These are phyloP conservation scores for Citrullus amarus DNA, from an alignment of 306 rosid species.

Conservation along the genomic window DNA sequence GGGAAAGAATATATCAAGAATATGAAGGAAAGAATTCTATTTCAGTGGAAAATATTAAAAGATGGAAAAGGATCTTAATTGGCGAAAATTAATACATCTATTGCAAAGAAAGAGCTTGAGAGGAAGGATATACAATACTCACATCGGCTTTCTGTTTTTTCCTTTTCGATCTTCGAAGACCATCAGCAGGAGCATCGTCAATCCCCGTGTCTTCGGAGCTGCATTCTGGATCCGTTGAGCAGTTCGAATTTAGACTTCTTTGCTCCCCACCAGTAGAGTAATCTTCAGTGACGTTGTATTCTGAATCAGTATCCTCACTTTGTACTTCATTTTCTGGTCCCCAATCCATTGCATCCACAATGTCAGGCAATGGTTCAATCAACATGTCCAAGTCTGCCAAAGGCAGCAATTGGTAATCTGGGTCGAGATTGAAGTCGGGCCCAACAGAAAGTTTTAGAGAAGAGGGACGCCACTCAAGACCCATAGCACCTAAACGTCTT, in stretches of 20 bases:
- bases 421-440: conserved; percentile 89
- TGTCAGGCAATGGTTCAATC: conserved; percentile 67
- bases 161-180: conserved; percentile 69
- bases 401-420: conserved; percentile 80
- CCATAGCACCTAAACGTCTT: conserved; percentile 83
- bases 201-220: conserved; percentile 64
- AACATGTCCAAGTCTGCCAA: conserved; percentile 75
- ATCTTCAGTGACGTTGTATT: conserved; percentile 76
- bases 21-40: neutral
- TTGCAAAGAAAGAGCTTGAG: neutral
- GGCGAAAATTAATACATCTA: neutral
- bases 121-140: conserved; percentile 26
- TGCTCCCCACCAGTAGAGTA: conserved; percentile 60
- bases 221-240: conserved; percentile 56
- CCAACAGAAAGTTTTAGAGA: conserved; percentile 72
- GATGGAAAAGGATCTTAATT: neutral
- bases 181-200: conserved; percentile 46
- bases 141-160: conserved; percentile 70
- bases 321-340: conserved; percentile 79
- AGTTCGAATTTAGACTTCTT: conserved; percentile 55
- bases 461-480: conserved; percentile 86
- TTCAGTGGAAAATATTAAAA: neutral
- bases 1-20: conserved; percentile 14
- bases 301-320: conserved; percentile 85
- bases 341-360: conserved; percentile 84